Base-by-base conservation (phyloP, 768 basidiomycete species). In the Boletellus emodensis region DNA sequence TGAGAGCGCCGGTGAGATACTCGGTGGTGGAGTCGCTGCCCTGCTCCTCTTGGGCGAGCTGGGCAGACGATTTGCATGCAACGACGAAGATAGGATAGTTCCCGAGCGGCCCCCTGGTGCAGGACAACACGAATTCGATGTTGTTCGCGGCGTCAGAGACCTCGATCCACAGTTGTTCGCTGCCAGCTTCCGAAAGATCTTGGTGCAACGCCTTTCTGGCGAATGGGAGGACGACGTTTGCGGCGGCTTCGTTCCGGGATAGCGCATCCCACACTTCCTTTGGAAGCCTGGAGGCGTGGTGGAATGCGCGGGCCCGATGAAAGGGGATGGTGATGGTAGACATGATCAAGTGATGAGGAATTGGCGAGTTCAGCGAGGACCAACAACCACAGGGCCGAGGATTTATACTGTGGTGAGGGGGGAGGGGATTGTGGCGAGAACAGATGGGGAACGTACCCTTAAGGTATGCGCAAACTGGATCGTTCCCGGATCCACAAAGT, bases 1-100 rank as follows among this genome's bases (percentile, higher is more conserved):
- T 11, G 17, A 63, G 8, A 28, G 58, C 13, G 15, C 53, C 44
- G 7, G 42, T n/a, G 1, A 63, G 30, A 7, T n/a, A 3, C 14
- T 6, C 35, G 30, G 11, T 26, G 24, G 6, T 26, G 24, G 24
- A 1, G 24, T 17, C 46, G 12, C 53, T 53, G 1, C 5, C 22
- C 14, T 6, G 47, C n/a, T 60, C 51, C 4, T 63, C 61, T 3
- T 49, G 45, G 0, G 48, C 32, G 38, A 61, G 38, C 53, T 53
- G 46, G n/a, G 35, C 12, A 10, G 60, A 8, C 0, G 61, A 49
- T 13, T 57, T 63, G 44, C 41, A 50, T 12, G 52, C 3, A 17
- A 61, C 46, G 15, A 61, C 51, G 47, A 63, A 89, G 6, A 85
- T 57, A 12, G 87, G 87, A 55, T 87, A 86, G 40, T 66, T 58